Base-by-base conservation (phyloP, 75 land plant species). In the Sequoiadendron giganteum region DNA sequence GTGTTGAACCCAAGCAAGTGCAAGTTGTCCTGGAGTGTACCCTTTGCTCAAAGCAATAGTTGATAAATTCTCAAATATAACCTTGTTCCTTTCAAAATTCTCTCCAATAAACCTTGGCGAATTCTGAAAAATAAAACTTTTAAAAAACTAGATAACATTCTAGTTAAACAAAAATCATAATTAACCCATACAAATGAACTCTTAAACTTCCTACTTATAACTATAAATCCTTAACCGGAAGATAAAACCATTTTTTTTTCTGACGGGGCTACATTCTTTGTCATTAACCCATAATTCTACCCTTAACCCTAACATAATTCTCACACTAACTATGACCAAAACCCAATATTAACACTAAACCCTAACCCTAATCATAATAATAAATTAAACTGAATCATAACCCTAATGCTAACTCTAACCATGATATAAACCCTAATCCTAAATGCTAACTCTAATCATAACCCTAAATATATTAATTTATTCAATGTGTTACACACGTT, bases 1-100 rank as follows among this genome's bases (percentile, higher is more conserved):
- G 89, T 92, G 92, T 42, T 93, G 93, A 80, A 94, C 92, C 97
- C 97, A 95, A 2, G 97, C 93, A 16, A 95, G 85, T 40, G 97
- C 97, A 18, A 95, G 88, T 86, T 95, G 93, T 25, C 89, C 90
- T 14, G 94, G 85, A 0, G 91, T 87, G 88, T 92, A 94, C 39
- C 90, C 92, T 86, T 95, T 95, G 32, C 78, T 90, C 38, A 86
- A 36, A 21, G 94, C 93, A 58, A 95, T 90, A 83, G 88, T 89
- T 81, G 42, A 52, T 34, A 95, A 82, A 1, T 77, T 75, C 54
- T 89, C 89, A 54, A 87, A 91, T 77, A 93, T 11, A 5, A 13
- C 34, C 28, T 87, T 76, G 88, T 93, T 95, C 30, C 91, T 88
- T 73, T 91, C 93, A 25, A 94, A 25, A 82, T 93, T 91, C 75